Evolutionary conservation across 768 basidiomycete genomes (phyloP).

Genomic region (Phylloporus arenicola): DNA sequence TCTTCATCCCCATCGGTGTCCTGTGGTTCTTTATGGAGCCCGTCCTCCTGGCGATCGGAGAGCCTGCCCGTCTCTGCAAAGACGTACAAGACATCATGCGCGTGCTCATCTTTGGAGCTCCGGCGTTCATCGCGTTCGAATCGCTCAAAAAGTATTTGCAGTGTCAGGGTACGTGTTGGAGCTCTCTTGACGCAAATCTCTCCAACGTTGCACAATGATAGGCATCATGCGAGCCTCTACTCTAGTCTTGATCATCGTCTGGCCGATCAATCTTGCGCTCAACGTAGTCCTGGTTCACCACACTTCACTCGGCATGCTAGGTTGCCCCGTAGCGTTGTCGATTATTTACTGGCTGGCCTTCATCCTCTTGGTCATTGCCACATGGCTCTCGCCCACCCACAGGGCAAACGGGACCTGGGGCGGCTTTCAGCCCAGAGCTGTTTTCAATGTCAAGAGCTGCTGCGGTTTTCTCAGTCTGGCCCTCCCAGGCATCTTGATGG

Average conservation of each 20-base stretch:
- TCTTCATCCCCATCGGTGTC: slow-evolving; percentile 57
- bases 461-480: slow-evolving; percentile 58
- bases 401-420: slow-evolving; percentile 59
- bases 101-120: slow-evolving; percentile 57
- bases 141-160: slow-evolving; percentile 76
- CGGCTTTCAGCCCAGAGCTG: slow-evolving; percentile 42
- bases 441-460: slow-evolving; percentile 48
- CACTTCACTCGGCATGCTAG: slow-evolving; percentile 57
- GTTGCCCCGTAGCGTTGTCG: slow-evolving; percentile 62
- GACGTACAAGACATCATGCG: slow-evolving; percentile 65
- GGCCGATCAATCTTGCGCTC: slow-evolving; percentile 59
- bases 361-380: slow-evolving; percentile 44
- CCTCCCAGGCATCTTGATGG: slow-evolving; percentile 74
- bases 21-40: slow-evolving; percentile 64
- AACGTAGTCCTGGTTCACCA: slow-evolving; percentile 60
- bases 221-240: slow-evolving; percentile 76
- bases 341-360: slow-evolving; percentile 70
- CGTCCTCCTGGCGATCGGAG: slow-evolving; percentile 57
- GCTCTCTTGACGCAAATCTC: not conserved
- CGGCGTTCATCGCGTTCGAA: slow-evolving; percentile 72
- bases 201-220: slow-evolving; percentile 20
- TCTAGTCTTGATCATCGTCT: slow-evolving; percentile 52
- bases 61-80: slow-evolving; percentile 48
- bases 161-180: slow-evolving; percentile 54
- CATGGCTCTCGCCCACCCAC: slow-evolving; percentile 48